Conservation (phyloP, 495 filamentous ascomycete genomes). For the Penicillium desertorum region DNA sequence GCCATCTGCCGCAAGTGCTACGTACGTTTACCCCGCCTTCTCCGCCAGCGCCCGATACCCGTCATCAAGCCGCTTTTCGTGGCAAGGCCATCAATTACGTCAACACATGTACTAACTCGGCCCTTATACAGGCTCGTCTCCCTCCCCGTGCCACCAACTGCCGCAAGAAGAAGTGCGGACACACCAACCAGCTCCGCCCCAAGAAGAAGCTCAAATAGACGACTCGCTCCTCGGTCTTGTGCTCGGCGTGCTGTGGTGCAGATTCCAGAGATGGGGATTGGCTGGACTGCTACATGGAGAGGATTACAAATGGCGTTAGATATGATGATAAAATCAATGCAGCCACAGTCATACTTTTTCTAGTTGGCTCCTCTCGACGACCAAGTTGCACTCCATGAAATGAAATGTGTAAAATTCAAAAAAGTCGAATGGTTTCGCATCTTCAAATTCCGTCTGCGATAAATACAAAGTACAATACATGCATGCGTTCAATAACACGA, state of each 20-base stretch:
- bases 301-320: conserved; percentile 48
- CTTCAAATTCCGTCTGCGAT: conserved; percentile 5
- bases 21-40: conserved; percentile 53
- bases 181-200: conserved; percentile 99
- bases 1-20: conserved; percentile 99
- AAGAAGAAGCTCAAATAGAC: conserved; percentile 99
- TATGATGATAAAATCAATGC: conserved; percentile 47
- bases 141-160: conserved; percentile 99
- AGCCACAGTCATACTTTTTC: conserved; percentile 46
- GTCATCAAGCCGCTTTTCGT: not conserved
- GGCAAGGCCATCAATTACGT: conserved; percentile 5
- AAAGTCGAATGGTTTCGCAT: conserved; percentile 27
- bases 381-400: conserved; percentile 44
- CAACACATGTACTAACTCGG: conserved; percentile 21
- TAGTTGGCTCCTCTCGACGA: conserved; percentile 44
- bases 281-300: conserved; percentile 45
- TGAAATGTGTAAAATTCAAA: conserved; percentile 44
- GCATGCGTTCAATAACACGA: conserved; percentile 13
- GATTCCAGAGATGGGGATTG: conserved; percentile 35
- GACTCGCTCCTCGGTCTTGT: conserved; percentile 44
- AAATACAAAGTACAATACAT: conserved; percentile 27
- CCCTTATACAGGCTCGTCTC: conserved; percentile 71
- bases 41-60: not conserved
- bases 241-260: conserved; percentile 47
- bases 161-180: conserved; percentile 99